Percentiles rank a stretch among this genome's conserved stretches.
Evolutionary conservation across 306 rosid genomes (phyloP).

Genomic region (Dalbergia cultrata): DNA sequence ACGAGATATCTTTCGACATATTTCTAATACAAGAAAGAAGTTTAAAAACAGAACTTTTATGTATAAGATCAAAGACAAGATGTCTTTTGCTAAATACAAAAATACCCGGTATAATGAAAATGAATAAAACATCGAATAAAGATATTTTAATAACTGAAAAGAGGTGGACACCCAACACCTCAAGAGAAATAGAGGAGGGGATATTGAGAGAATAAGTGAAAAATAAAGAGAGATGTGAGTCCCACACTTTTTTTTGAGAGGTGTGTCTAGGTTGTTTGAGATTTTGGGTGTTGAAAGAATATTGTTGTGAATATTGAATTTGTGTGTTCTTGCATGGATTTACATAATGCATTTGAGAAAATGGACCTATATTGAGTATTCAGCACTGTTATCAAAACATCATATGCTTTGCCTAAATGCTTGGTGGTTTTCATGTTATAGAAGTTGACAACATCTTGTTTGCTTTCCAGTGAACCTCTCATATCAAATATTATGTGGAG

Average conservation of each 20-base stretch:
- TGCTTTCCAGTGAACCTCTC: conserved; percentile 82
- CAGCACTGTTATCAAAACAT: conserved; percentile 25
- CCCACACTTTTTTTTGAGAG: too few species aligned
- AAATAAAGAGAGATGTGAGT: too few species aligned
- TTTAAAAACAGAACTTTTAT: neutral
- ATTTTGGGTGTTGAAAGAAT: too few species aligned
- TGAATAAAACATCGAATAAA: neutral
- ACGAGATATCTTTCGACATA: neutral
- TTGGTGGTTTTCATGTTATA: conserved; percentile 31
- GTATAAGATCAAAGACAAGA: neutral
- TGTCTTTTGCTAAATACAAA: neutral
- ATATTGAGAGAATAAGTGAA: too few species aligned
- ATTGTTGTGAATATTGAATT: neutral
- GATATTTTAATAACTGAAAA: too few species aligned
- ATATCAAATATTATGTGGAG: conserved; percentile 97
- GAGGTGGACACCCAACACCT: too few species aligned
- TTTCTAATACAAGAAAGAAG: neutral
- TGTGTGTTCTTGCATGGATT: conserved; percentile 28
- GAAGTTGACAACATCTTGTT: conserved; percentile 33
- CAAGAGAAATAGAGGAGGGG: too few species aligned
- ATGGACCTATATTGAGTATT: conserved; percentile 13
- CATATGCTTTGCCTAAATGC: neutral
- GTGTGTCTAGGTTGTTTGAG: too few species aligned
- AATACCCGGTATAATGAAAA: neutral
- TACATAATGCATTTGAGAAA: neutral